Evolutionary conservation across 2,329 filamentous ascomycete species (phyloP).

Genomic region (Fulvia fulva): DNA sequence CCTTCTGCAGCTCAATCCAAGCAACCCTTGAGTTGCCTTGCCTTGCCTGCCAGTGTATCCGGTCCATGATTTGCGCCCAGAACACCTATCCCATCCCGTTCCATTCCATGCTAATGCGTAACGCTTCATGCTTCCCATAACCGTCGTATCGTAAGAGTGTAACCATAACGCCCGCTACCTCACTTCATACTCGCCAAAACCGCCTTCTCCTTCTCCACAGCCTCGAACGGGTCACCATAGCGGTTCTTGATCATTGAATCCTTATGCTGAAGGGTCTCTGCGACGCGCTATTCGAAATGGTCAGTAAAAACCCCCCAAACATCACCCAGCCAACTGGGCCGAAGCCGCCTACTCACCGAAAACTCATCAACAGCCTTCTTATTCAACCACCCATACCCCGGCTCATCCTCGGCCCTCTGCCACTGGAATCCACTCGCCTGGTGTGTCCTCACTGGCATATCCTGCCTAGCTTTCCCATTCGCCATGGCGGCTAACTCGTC

Average conservation of each 20-base stretch:
- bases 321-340: neutral
- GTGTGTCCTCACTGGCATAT: conserved; percentile 27
- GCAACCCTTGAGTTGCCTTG: neutral
- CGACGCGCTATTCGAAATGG: conserved; percentile 43
- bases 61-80: too few relatives aligned
- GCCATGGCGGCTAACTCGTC: conserved; percentile 24
- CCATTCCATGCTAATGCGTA: neutral
- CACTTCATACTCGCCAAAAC: conserved; percentile 16
- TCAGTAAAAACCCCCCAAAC: too few relatives aligned
- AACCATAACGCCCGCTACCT: neutral
- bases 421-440: conserved; percentile 32
- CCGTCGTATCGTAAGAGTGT: neutral
- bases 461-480: conserved; percentile 19
- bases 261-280: conserved; percentile 49
- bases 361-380: conserved; percentile 57
- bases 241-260: conserved; percentile 35
- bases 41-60: neutral
- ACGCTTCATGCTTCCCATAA: neutral
- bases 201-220: conserved; percentile 33
- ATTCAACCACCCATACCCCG: conserved; percentile 52
- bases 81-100: too few relatives aligned
- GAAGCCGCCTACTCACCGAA: conserved; percentile 21
- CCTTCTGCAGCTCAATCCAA: neutral
- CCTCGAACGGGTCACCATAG: conserved; percentile 35
- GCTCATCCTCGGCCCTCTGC: conserved; percentile 38